Conservation (phyloP, 257 asterid genomes). For the Solanum gandarillasii region DNA sequence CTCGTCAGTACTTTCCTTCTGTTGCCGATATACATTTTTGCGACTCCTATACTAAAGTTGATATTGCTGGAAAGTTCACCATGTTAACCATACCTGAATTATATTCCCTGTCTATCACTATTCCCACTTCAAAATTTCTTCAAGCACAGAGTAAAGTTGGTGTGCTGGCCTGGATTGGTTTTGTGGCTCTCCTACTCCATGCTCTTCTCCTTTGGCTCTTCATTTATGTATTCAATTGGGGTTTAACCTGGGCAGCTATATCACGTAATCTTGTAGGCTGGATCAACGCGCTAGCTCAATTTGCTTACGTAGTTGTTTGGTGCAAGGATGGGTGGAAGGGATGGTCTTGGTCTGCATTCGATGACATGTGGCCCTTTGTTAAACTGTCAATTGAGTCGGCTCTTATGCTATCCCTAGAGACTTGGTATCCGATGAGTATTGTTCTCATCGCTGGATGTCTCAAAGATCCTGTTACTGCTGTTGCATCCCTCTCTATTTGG, state of each 20-base stretch:
- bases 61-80: constrained; percentile 49
- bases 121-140: constrained; percentile 68
- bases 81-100: constrained; percentile 48
- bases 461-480: constrained; percentile 51
- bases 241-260: constrained; percentile 49
- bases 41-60: constrained; percentile 50
- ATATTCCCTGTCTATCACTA: constrained; percentile 41
- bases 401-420: constrained; percentile 69
- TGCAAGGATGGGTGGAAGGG: constrained; percentile 91
- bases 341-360: constrained; percentile 45
- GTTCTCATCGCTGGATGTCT: constrained; percentile 64
- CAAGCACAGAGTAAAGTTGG: constrained; percentile 78
- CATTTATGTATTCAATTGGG: constrained; percentile 42
- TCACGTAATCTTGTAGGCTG: constrained; percentile 47
- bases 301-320: constrained; percentile 56
- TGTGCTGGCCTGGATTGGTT: constrained; percentile 49
- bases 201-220: constrained; percentile 52
- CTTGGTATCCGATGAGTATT: constrained; percentile 82
- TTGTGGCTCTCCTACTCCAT: constrained; percentile 26
- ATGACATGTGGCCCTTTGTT: constrained; percentile 66
- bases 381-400: constrained; percentile 80
- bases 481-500: constrained; percentile 80
- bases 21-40: constrained; percentile 48
- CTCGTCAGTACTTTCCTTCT: constrained; percentile 33
- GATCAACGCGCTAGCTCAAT: constrained; percentile 40